Evolutionary conservation across 2,329 filamentous ascomycete genomes (phyloP), one percentile per base, ranked within the genome.

Genomic region (Colletotrichum endophyticum): DNA sequence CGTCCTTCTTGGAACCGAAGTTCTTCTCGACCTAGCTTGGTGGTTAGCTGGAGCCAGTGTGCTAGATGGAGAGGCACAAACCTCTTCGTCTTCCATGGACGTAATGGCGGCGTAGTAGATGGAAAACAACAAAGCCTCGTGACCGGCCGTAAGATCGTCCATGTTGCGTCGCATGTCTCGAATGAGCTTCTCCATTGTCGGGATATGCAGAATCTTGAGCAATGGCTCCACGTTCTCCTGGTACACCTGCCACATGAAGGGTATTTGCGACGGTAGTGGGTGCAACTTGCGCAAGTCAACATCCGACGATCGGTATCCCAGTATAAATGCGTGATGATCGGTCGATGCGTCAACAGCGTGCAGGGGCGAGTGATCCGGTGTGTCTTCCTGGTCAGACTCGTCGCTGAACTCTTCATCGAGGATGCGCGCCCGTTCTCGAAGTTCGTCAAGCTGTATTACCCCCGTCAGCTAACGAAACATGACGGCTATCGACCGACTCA

Each of bases 211-310:
- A 15, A 95, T 87, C 81, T 95, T 95, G 79, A 94, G 87, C 12
- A 95, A 83, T 0, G 94, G 93, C 80, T 96, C 93, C 11, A 96
- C 93, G 69, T 94, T 95, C 78, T 95, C 92, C 77, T 93, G 90
- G 83, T 92, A 96, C 13, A 92, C 88, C 66, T 92, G 89, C 94
- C 94, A 95, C 72, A 95, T 91, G 66, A 91, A 90, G 0, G 88
- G 89, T 66, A 94, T 92, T 78, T 94, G 92, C 2, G 91, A 91
- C 1, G 92, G 89, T 1, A 92, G 81, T 3, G 94, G 94, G 79
- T 95, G 94, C 16, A 94, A 85, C 57, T 88, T 86, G 22, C 89
- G 85, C 78, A 95, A 85, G 79, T 95, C 91, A 30, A 95, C 92
- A 78, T 91, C 91, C n/a, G 90, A 89, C 2, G 94, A 95, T 76